These are phyloP conservation scores for Truncatella angustata DNA, from an alignment of 2,329 filamentous ascomycete genomes.

Conservation along the genomic window DNA sequence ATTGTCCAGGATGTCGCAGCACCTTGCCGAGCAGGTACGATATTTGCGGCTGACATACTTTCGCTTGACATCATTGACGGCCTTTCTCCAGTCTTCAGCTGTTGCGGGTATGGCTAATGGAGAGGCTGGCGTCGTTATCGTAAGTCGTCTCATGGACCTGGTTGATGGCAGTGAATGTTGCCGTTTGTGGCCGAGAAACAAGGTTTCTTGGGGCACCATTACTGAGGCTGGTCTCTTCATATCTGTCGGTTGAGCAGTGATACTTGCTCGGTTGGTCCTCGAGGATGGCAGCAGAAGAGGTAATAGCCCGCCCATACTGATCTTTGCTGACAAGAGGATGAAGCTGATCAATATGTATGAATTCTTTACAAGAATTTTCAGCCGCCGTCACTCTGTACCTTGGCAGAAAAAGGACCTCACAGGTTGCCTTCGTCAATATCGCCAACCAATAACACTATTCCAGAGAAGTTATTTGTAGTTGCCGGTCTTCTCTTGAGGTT, in stretches of 20 bases:
- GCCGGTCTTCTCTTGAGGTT: not conserved
- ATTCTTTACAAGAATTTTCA: too few species aligned
- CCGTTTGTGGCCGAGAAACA: conserved; percentile 19
- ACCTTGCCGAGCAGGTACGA: conserved; percentile 51
- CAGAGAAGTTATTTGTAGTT: not conserved
- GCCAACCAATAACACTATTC: not conserved
- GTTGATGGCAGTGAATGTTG: conserved; percentile 27
- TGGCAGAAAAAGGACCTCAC: not conserved
- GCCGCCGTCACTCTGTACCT: not conserved
- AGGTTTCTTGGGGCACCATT: conserved; percentile 7
- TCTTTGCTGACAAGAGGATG: not conserved
- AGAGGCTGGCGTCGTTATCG: conserved; percentile 17
- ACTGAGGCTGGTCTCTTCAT: conserved; percentile 14
- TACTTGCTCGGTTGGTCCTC: conserved; percentile 11
- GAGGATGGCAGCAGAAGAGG: conserved; percentile 23
- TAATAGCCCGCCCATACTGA: conserved; percentile 24
- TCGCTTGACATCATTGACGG: conserved; percentile 52
- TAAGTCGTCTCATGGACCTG: conserved; percentile 19
- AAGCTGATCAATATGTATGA: not conserved
- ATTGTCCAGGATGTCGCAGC: conserved; percentile 51
- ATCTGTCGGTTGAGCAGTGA: conserved; percentile 11
- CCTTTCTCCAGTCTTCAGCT: conserved; percentile 47
- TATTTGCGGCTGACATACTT: conserved; percentile 51
- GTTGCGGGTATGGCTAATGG: conserved; percentile 40
- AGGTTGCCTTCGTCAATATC: not conserved